These are phyloP conservation scores for Ustilago shanxiensis DNA, from an alignment of 1,284 basidiomycete species.

Conservation along the genomic window DNA sequence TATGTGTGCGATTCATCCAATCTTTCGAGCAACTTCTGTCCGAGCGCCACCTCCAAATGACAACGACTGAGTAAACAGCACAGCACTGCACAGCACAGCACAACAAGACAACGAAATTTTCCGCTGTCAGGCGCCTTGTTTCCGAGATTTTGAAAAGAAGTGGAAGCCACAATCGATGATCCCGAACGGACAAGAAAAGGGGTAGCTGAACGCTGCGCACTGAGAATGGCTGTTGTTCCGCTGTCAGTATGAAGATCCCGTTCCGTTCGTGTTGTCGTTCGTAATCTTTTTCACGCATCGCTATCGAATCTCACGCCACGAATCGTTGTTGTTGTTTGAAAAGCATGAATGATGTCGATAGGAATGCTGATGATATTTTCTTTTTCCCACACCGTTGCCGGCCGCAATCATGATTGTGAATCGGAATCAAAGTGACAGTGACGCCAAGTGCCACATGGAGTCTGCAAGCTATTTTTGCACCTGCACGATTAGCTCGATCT, in stretches of 20 bases:
- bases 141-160: not conserved
- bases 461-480: not conserved
- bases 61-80: constrained; percentile 1
- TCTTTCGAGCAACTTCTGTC: constrained; percentile 1
- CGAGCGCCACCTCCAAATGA: not conserved
- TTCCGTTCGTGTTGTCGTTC: not conserved
- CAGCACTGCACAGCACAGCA: not conserved
- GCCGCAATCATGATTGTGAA: not conserved
- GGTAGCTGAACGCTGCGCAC: not conserved
- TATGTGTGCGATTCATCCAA: not conserved
- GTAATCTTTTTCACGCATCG: not conserved
- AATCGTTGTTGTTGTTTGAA: not conserved
- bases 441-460: not conserved
- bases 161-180: not conserved
- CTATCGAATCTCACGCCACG: constrained; percentile 11
- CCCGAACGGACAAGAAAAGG: not conserved
- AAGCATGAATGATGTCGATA: not conserved
- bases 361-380: constrained; percentile 9
- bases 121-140: not conserved
- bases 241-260: not conserved
- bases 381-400: constrained; percentile 2
- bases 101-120: no score
- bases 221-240: no score
- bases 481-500: not conserved
- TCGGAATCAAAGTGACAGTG: not conserved